Conservation (phyloP, 1,284 basidiomycete genomes). For the Moesziomyces globuligerus region DNA sequence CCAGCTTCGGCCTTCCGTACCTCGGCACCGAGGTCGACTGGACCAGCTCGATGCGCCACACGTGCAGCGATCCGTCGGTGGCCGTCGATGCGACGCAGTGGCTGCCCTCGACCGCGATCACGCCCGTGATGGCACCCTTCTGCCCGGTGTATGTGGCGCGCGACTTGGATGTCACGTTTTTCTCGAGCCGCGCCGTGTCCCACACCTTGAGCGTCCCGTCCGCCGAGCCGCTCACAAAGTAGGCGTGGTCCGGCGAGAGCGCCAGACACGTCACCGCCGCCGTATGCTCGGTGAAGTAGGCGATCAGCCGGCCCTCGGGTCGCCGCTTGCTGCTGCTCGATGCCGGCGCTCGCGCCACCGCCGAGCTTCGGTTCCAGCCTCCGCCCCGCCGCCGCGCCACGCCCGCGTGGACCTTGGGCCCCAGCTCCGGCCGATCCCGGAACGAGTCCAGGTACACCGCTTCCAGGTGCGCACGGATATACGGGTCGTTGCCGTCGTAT, state of each 20-base stretch:
- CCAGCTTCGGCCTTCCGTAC: slow-evolving; percentile 67
- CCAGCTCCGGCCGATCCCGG: slow-evolving; percentile 48
- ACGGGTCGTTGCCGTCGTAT: slow-evolving; percentile 64
- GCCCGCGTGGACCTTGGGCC: slow-evolving; percentile 33
- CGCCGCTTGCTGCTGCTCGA: slow-evolving; percentile 52
- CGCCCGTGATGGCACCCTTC: slow-evolving; percentile 64
- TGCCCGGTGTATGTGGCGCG: slow-evolving; percentile 67
- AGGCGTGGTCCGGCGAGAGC: slow-evolving; percentile 90
- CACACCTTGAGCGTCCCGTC: slow-evolving; percentile 85
- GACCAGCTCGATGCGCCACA: slow-evolving; percentile 67
- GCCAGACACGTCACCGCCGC: slow-evolving; percentile 77
- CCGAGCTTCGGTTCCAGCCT: slow-evolving; percentile 10
- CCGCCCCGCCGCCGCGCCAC: slow-evolving; percentile 22
- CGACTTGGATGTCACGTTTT: slow-evolving; percentile 73
- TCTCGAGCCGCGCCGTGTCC: slow-evolving; percentile 81
- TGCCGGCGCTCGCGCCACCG: slow-evolving; percentile 21
- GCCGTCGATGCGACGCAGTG: slow-evolving; percentile 69
- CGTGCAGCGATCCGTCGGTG: slow-evolving; percentile 68
- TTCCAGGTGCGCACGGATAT: slow-evolving; percentile 63
- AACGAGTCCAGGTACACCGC: slow-evolving; percentile 54
- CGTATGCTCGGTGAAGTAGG: slow-evolving; percentile 69
- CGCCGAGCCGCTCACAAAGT: slow-evolving; percentile 88
- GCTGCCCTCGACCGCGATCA: slow-evolving; percentile 66
- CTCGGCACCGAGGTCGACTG: slow-evolving; percentile 63
- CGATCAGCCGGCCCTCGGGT: slow-evolving; percentile 61